Base-by-base conservation (phyloP, 2,329 filamentous ascomycete genomes). In the Sporothrix brasiliensis region DNA sequence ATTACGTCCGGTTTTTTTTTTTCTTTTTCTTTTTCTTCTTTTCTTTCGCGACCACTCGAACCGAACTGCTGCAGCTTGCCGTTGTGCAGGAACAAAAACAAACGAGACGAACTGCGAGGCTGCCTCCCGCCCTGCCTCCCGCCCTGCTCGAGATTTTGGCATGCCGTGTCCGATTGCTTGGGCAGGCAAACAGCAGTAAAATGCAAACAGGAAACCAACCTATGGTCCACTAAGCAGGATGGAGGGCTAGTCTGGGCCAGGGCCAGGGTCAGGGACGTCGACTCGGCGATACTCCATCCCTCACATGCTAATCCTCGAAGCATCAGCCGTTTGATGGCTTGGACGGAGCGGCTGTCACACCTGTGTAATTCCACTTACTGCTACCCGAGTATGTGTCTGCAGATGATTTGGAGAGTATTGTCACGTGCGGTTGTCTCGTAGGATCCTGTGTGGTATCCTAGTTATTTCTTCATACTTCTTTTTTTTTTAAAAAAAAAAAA, bases 201-300 rank as follows among this genome's bases (percentile, higher is more conserved):
- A 27, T 47, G n/a, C 39, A 63, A 47, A 63, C 58, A 19, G 16
- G 39, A 11, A 61, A 44, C 16, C 5, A 60, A 41, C 34, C 5
- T 34, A 34, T 34, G 34, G 34, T 34, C 30, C 19, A 47, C 9
- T 3, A 58, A 3, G 19, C 11, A 44, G 21, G 58, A 47, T 47
- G 58, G 16, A 44, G n/a, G n/a, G 16, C 58, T 44, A 47, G 58
- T 4, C 58, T 27, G 13, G 58, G 54, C 54, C 30, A 41, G 54
- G 41, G 30, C 11, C n/a, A 19, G 58, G 58, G 39, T n/a, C 58
- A 47, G 56, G 56, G 39, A 11, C 24, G 39, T 24, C 58, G 21
- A 27, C 21, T 63, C 58, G 58, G 58, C 58, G 39, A 63, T 63
- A 47, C 58, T 34, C 34, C 34, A 34, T 34, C 34, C 34, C 39